Evolutionary conservation across 129 eudicot genomes (phyloP).

Genomic region (Scalesia atractyloides): DNA sequence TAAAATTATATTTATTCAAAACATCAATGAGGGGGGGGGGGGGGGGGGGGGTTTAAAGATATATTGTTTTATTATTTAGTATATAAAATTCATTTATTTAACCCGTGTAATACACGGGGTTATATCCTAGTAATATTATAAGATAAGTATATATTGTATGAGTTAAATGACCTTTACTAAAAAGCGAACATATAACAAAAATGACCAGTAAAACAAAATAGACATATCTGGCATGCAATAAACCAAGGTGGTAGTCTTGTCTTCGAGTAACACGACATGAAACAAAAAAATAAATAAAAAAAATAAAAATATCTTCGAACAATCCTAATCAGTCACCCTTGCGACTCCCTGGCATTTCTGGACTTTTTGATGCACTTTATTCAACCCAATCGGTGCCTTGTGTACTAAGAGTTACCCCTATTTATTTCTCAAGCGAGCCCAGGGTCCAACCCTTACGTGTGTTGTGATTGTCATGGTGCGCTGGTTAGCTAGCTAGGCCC

Average conservation of each 20-base stretch:
- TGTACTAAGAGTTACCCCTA: constrained; percentile 14
- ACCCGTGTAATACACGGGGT: too few species aligned
- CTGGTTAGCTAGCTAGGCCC: not conserved
- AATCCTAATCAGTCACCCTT: constrained; percentile 33
- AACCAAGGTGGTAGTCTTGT: constrained; percentile 19
- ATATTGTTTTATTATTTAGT: too few species aligned
- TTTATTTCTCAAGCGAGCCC: constrained; percentile 10
- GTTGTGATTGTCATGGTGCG: constrained; percentile 27
- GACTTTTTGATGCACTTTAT: constrained; percentile 33
- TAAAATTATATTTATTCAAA: too few species aligned
- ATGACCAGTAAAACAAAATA: not conserved
- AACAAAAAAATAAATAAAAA: not conserved
- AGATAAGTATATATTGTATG: too few species aligned
- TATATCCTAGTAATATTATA: too few species aligned
- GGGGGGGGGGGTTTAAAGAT: too few species aligned
- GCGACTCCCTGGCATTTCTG: constrained; percentile 24
- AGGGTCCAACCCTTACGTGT: constrained; percentile 19
- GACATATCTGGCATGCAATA: constrained; percentile 12
- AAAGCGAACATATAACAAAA: too few species aligned
- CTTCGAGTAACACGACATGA: constrained; percentile 21
- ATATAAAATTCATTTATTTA: too few species aligned
- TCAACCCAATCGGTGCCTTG: not conserved
- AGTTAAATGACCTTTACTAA: too few species aligned
- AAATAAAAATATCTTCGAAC: constrained; percentile 19
- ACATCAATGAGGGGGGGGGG: too few species aligned